Conservation (phyloP, 2,329 filamentous ascomycete species). For the Leptographium galeiforme region DNA sequence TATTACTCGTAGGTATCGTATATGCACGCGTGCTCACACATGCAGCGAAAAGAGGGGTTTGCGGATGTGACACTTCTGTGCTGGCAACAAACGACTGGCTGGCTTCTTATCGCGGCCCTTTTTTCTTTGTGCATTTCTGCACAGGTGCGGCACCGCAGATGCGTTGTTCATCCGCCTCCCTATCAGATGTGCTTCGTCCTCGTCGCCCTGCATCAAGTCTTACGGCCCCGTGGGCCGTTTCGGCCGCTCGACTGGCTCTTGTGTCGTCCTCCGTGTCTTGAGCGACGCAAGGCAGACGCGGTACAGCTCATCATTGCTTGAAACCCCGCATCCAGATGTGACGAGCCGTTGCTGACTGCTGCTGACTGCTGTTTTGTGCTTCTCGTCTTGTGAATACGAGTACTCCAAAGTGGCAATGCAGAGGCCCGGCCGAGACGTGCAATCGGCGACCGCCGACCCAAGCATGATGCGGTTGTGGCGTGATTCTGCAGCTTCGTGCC, state of each 20-base stretch:
- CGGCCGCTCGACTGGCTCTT: not conserved
- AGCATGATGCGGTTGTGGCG: not conserved
- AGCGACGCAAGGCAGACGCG: not conserved
- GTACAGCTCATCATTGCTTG: not conserved
- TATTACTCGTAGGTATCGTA: not conserved
- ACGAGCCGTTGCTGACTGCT: not conserved
- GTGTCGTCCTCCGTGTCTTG: not conserved
- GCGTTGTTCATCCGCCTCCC: not conserved
- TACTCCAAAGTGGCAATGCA: no score
- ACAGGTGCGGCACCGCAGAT: not conserved
- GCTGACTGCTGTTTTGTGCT: no score
- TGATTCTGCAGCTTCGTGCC: not conserved
- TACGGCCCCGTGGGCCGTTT: not conserved
- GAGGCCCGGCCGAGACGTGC: not conserved
- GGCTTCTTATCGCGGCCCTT: not conserved
- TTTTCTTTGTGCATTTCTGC: not conserved
- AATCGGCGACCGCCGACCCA: not conserved
- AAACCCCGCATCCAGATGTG: not conserved
- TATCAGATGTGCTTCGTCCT: no score
- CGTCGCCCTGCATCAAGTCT: no score
- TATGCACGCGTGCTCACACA: not conserved
- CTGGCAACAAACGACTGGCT: conserved; percentile 5
- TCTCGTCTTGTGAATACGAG: no score
- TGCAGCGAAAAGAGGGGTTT: not conserved
- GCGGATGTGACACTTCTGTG: not conserved